These are phyloP conservation scores for Nakazawaea populi DNA, from an alignment of 805 yeast genomes.

Conservation along the genomic window DNA sequence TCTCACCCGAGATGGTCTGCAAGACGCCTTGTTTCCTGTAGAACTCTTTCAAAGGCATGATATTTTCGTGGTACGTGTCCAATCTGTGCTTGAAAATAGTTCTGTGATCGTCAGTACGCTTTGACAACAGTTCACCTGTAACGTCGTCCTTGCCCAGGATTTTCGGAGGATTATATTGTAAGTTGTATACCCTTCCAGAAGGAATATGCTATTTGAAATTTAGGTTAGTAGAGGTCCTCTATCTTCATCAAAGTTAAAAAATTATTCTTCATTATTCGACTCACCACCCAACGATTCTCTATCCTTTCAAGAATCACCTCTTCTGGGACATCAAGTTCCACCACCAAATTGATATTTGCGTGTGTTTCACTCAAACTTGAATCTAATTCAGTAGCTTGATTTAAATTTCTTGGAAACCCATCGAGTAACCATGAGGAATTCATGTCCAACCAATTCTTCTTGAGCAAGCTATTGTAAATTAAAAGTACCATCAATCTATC, in stretches of 20 bases:
- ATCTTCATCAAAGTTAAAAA: no score
- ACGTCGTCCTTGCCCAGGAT: slow-evolving; percentile 76
- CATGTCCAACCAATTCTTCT: slow-evolving; percentile 35
- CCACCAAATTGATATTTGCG: slow-evolving; percentile 63
- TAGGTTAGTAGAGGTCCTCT: background rate
- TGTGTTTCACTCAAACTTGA: slow-evolving; percentile 29
- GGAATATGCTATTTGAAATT: slow-evolving; percentile 42
- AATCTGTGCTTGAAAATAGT: slow-evolving; percentile 66
- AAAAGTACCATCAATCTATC: slow-evolving; percentile 61
- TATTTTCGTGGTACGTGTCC: slow-evolving; percentile 49
- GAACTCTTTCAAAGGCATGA: slow-evolving; percentile 61
- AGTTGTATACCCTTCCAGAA: slow-evolving; percentile 82
- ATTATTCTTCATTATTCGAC: slow-evolving; percentile 1
- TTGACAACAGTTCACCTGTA: slow-evolving; percentile 80
- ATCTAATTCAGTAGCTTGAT: slow-evolving; percentile 63
- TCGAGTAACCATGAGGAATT: slow-evolving; percentile 69
- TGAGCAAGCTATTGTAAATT: slow-evolving; percentile 43
- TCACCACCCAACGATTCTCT: slow-evolving; percentile 67
- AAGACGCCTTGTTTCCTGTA: slow-evolving; percentile 48
- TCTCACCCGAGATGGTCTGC: slow-evolving; percentile 59
- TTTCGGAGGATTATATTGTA: slow-evolving; percentile 87
- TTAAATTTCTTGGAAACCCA: slow-evolving; percentile 83
- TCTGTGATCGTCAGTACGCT: slow-evolving; percentile 79
- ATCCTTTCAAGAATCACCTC: slow-evolving; percentile 76
- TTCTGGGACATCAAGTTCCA: slow-evolving; percentile 83